Base-by-base conservation (phyloP, 345 rosid genomes). In the Linum tenue region DNA sequence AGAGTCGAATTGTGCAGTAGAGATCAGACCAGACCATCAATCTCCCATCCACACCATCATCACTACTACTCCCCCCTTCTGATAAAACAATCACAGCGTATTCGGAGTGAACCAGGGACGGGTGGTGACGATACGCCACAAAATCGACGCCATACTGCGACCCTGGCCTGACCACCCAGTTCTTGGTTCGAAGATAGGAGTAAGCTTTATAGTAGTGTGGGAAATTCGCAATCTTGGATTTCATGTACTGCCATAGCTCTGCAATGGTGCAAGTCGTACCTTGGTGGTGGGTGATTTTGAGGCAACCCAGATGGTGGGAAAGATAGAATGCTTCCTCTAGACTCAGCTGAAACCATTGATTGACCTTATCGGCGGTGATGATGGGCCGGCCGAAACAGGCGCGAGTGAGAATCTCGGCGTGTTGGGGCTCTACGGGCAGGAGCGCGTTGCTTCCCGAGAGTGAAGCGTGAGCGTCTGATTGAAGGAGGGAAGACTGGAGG, bases 321-420 rank as follows among this genome's bases (percentile, higher is more conserved):
- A 88, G 69, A 55, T 75, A 88, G 71, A 88, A 90, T 51, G 95
- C 92, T 85, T 94, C 99, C 75, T 90, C 99, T 72, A 83, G 65
- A 39, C 83, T 68, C 73, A 88, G 64, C 60, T 80, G 92, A 80
- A 85, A 76, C 96, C 89, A 85, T 5, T 85, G 84, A 79, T 86
- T 84, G 48, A 73, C 86, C 80, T 85, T 83, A 53, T 82, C 90
- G 0, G 82, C 73, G 17, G 86, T 81, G 35, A 79, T 5, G 22
- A 82, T 61, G 1, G 76, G 84, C 60, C 80, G 83, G 16, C 97
- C 97, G 12, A 94, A 83, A 78, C 94, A 88, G 5, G 89, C 79
- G 15, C 77, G 83, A 65, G 76, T 79, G 7, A 94, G 79, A 58
- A 86, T 86, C 53, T 88, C 82, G 17, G 76, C 70, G 58, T 79